Base-by-base conservation (phyloP, 495 filamentous ascomycete genomes). In the Cercophora scortea region DNA sequence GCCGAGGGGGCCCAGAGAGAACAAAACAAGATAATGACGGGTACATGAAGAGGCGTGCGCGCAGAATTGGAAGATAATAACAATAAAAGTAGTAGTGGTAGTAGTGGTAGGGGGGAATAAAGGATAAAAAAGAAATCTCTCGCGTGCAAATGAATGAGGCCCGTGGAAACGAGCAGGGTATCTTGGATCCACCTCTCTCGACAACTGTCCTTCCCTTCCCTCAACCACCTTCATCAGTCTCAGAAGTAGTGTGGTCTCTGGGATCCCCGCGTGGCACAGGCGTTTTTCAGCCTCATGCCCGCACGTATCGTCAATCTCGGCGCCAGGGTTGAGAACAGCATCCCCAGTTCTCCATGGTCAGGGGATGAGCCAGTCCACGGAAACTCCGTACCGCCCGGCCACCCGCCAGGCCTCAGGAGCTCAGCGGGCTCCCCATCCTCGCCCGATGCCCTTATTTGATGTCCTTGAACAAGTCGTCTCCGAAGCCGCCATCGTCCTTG, bases 381-480 rank as follows among this genome's bases (percentile, higher is more conserved):
- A 25, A 5, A 25, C 25, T 25, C 25, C 25, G 25, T 25, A 25
- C 25, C 25, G 25, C 25, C 25, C 25, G 25, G 2, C 25, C 17
- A n/a, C 9, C 32, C 8, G 4, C 18, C 25, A 5, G 12, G 45
- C 45, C 6, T 36, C 12, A 47, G 35, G 11, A 25, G 13, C 25
- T 3, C 45, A n/a, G 13, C n/a, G 32, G 32, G 32, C 34, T 46
- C 39, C 45, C 50, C 39, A 42, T 13, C 39, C 25, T 8, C 13
- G 10, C 8, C 13, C 9, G 13, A 10, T n/a, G n/a, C 9, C n/a
- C 36, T 61, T 47, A 71, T 49, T 71, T 70, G 63, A 84, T 82
- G 49, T 78, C 61, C 61, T 81, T 82, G 63, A 84, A 84, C 54
- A 84, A 62, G 38, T 83, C 79, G 46, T 66, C 71, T 34, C 79